Percentiles rank a stretch among this genome's conserved stretches.
These are phyloP conservation scores for Apium graveolens DNA, from an alignment of 129 eudicot species.

Conservation along the genomic window DNA sequence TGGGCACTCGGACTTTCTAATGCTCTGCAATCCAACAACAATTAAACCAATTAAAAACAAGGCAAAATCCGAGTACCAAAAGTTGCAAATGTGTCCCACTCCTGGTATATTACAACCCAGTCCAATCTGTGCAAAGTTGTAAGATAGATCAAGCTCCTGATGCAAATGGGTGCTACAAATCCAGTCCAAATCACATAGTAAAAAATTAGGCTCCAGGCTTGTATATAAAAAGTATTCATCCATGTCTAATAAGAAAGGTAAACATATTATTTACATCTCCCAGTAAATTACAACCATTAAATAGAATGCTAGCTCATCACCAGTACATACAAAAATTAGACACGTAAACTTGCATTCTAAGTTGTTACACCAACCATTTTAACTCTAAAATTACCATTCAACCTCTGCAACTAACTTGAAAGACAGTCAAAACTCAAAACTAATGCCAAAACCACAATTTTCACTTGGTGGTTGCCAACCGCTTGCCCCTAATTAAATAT, in stretches of 20 bases:
- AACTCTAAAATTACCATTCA: not conserved
- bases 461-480: not conserved
- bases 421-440: not conserved
- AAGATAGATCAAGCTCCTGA: not conserved
- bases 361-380: not conserved
- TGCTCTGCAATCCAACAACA: constrained; percentile 47
- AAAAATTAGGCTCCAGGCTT: not conserved
- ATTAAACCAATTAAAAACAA: not conserved
- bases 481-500: not conserved
- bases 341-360: not conserved
- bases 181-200: not conserved
- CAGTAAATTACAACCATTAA: not conserved
- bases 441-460: not conserved
- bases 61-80: not conserved
- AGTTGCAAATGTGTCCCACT: too few relatives aligned
- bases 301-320: not conserved
- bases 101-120: too few relatives aligned
- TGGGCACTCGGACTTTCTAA: constrained; percentile 82
- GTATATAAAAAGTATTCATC: not conserved
- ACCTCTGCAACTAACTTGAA: too few relatives aligned
- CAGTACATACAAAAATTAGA: not conserved
- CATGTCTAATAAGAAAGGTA: not conserved
- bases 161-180: not conserved
- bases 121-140: too few relatives aligned
- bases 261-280: not conserved